phyloP scores from a whole-genome alignment of 177 flowering plant species.

The Vitis hybrid region DNA sequence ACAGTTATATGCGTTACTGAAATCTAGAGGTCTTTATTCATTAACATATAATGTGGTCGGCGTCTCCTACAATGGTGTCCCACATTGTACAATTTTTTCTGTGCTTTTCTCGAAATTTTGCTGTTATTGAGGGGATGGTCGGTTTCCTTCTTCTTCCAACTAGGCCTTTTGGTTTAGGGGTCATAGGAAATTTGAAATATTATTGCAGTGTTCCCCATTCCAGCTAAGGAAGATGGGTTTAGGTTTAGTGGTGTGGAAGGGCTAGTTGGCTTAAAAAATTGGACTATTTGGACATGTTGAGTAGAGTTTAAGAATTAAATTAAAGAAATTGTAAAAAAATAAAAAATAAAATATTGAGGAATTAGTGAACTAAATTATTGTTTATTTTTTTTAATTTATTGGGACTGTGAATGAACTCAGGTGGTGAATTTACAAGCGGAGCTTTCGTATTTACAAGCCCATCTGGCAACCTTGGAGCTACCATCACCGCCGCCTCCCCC shows the following conservation, averaged over 20 bases:
- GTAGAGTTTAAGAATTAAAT: too few species aligned
- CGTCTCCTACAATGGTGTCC: conserved; percentile 9
- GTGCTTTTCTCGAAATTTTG: conserved; percentile 20
- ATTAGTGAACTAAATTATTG: too few species aligned
- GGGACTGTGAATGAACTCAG: conserved; percentile 28
- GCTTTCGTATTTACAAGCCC: conserved; percentile 84
- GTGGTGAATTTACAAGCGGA: conserved; percentile 93
- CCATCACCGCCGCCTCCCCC: conserved; percentile 63
- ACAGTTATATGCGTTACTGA: conserved; percentile 35
- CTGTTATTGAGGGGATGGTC: conserved; percentile 49
- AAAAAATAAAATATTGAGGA: too few species aligned
- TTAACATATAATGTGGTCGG: conserved; percentile 22
- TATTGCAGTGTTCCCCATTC: too few species aligned
- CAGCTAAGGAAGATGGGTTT: too few species aligned
- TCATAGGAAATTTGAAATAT: too few species aligned
- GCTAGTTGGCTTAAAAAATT: background rate
- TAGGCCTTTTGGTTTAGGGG: too few species aligned
- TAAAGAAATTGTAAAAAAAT: too few species aligned
- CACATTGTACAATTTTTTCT: conserved; percentile 6
- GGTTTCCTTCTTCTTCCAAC: conserved; percentile 11
- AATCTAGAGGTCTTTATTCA: conserved; percentile 31
- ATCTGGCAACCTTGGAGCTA: conserved; percentile 73
- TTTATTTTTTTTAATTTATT: too few species aligned
- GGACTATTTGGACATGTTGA: too few species aligned
- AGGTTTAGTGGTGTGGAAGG: too few species aligned